A percentile compares a stretch with the other conserved stretches of the same genome.
phyloP scores from a whole-genome alignment of 2,329 filamentous ascomycete genomes.

The Geosmithia flava region DNA sequence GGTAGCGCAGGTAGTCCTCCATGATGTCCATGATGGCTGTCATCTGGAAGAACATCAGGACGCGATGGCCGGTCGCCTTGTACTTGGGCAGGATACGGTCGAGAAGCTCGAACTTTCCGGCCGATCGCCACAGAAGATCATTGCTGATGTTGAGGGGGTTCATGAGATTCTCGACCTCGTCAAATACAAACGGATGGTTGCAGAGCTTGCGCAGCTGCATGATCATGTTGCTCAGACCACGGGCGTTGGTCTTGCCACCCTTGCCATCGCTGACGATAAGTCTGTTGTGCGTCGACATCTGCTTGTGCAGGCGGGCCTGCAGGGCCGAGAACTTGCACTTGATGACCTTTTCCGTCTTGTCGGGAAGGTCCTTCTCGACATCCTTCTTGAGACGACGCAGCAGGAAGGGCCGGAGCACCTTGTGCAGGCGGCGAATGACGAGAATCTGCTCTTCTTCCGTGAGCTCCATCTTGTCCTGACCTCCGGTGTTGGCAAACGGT shows the following conservation, averaged over 20 bases:
- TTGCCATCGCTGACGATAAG: constrained; percentile 91
- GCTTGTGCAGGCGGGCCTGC: constrained; percentile 90
- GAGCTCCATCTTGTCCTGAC: constrained; percentile 97
- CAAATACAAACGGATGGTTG: constrained; percentile 98
- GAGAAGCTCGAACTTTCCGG: constrained; percentile 93
- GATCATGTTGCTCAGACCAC: constrained; percentile 97
- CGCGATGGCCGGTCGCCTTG: constrained; percentile 77
- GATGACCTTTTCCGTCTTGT: constrained; percentile 98
- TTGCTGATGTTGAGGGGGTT: constrained; percentile 83
- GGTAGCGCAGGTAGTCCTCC: constrained; percentile 89
- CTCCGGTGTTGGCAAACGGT: constrained; percentile 94
- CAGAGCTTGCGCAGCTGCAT: constrained; percentile 99
- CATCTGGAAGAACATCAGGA: constrained; percentile 99
- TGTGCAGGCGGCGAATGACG: constrained; percentile 95
- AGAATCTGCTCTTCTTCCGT: constrained; percentile 99
- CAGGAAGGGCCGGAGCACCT: constrained; percentile 93
- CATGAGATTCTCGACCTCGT: constrained; percentile 96
- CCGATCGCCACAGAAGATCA: constrained; percentile 86
- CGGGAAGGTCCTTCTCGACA: constrained; percentile 95
- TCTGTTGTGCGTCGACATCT: constrained; percentile 92
- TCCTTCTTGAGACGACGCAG: constrained; percentile 98
- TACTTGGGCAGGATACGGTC: constrained; percentile 93
- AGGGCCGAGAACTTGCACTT: constrained; percentile 97
- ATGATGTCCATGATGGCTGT: constrained; percentile 99
- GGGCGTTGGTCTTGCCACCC: constrained; percentile 85